Base-by-base conservation (phyloP, 177 flowering plant species). In the Telopea speciosissima region DNA sequence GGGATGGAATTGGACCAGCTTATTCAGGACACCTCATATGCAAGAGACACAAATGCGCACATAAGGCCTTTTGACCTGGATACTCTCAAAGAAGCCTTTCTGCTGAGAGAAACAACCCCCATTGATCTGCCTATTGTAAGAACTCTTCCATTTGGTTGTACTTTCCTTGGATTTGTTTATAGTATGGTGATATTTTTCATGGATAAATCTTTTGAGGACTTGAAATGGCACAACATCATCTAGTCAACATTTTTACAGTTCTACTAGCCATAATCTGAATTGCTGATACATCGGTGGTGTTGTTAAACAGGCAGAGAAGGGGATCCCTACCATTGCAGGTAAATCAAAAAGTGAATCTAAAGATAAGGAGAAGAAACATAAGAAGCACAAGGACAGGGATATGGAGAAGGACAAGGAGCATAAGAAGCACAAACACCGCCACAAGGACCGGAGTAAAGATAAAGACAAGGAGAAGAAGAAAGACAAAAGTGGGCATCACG, bases 1-100 rank as follows among this genome's bases (percentile, higher is more conserved):
- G 96, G 97, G 63, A 95, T 95, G 99, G 91, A 95, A 71, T 79
- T 95, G 83, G 91, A 84, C 75, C 97, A 95, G 80, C 94, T 92
- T 62, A 75, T 88, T 73, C 88, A 85, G 69, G 82, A 71, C 72
- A 69, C 83, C 58, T 83, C 90, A 3, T 73, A 78, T 65, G 69
- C 75, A 59, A 83, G 90, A 75, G 89, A 87, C 64, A 73, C 81
- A 59, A 88, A 77, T 78, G 76, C 82, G 25, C 83, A 81, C n/a
- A 89, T 95, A 75, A 90, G 84, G 67, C 97, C 94, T 40, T 92
- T 95, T 87, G 96, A 88, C 78, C 72, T 91, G 68, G 90, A 88
- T 72, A 58, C 82, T 24, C 97, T 94, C 65, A 71, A 81, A 40
- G 92, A 90, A 79, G 96, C 96, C n/a, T 92, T 92, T 79, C 97